A percentile compares a stretch with the other conserved stretches of the same genome.
Evolutionary conservation across 768 basidiomycete species (phyloP).

Genomic region (Lactifluus rugatus): DNA sequence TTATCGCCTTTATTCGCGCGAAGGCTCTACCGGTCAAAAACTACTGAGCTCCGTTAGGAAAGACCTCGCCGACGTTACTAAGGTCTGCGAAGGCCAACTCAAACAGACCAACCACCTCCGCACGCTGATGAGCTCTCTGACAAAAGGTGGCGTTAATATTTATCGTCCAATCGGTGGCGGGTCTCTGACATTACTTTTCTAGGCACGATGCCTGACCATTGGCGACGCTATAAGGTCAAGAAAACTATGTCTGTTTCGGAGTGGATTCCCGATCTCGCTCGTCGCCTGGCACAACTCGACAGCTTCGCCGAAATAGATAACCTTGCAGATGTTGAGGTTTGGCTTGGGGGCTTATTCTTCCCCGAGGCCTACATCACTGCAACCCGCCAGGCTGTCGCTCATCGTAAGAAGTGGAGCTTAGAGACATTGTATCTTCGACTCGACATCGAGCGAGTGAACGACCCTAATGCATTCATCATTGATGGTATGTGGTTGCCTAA

Average conservation of each 20-base stretch:
- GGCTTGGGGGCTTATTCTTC: constrained; percentile 93
- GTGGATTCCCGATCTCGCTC: constrained; percentile 77
- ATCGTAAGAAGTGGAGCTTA: constrained; percentile 84
- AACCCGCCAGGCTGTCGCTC: constrained; percentile 91
- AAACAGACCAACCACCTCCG: constrained; percentile 97
- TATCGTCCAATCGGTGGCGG: constrained; percentile 5
- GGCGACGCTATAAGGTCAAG: constrained; percentile 83
- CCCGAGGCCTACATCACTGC: constrained; percentile 96
- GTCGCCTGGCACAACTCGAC: constrained; percentile 77
- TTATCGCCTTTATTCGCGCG: constrained; percentile 80
- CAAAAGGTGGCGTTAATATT: constrained; percentile 53
- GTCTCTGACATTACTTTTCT: constrained; percentile 16
- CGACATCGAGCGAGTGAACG: constrained; percentile 72
- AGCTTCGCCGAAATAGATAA: constrained; percentile 54
- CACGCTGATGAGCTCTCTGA: constrained; percentile 80
- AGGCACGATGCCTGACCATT: constrained; percentile 85
- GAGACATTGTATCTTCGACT: constrained; percentile 77
- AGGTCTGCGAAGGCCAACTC: constrained; percentile 75
- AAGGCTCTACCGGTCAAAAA: constrained; percentile 69
- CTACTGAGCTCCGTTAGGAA: constrained; percentile 69
- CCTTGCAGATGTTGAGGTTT: constrained; percentile 65
- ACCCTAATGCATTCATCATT: constrained; percentile 72
- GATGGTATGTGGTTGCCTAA: constrained; percentile 53
- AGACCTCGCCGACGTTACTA: constrained; percentile 73
- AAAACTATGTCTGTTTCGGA: constrained; percentile 72